phyloP scores from a whole-genome alignment of 176 grass and related monocot species.

The Calamus simplicifolius region DNA sequence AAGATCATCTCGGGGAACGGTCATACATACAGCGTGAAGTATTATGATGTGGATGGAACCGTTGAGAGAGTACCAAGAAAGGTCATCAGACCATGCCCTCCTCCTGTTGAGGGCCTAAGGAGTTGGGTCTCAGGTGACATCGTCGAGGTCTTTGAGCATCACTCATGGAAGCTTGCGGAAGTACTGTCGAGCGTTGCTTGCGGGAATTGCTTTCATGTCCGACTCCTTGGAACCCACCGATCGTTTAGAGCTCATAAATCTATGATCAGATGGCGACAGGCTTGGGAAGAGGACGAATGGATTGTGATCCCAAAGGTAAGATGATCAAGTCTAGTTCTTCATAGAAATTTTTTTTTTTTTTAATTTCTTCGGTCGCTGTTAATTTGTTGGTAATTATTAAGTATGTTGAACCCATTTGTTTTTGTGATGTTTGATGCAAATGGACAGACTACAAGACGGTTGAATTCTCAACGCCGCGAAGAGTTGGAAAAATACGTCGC shows the following conservation, averaged over 20 bases:
- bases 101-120: background rate
- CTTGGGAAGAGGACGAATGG: conserved; percentile 27
- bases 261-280: conserved; percentile 9
- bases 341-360: background rate
- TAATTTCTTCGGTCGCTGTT: no score
- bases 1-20: conserved; percentile 50
- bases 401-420: background rate
- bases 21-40: conserved; percentile 42
- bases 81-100: conserved; percentile 38
- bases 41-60: background rate
- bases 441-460: background rate
- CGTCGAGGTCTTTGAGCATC: conserved; percentile 35
- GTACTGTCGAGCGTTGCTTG: conserved; percentile 10
- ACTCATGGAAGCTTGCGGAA: conserved; percentile 41
- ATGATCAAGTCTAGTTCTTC: no score
- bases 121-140: conserved; percentile 36
- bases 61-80: conserved; percentile 35
- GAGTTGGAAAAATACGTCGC: background rate
- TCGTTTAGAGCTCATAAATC: conserved; percentile 1
- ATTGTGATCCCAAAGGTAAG: conserved; percentile 33
- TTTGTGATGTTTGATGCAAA: no score
- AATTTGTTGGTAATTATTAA: no score
- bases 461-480: background rate
- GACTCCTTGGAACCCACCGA: conserved; percentile 21
- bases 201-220: conserved; percentile 19